Evolutionary conservation across 2,329 filamentous ascomycete species (phyloP).

Genomic region (Chaetomium strumarium): DNA sequence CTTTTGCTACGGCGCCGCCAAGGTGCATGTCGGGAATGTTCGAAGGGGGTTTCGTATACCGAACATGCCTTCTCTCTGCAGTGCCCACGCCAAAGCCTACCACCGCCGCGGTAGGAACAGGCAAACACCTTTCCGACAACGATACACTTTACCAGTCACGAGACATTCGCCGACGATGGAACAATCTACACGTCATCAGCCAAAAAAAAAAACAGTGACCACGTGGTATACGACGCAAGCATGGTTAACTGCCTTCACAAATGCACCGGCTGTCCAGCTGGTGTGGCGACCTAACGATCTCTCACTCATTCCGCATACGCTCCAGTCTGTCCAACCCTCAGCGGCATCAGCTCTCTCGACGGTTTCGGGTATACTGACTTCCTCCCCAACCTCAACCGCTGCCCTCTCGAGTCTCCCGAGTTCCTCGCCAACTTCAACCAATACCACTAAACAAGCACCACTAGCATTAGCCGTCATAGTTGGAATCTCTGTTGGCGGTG

Average conservation of each 20-base stretch:
- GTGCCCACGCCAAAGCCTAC: too few relatives aligned
- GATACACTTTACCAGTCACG: neutral
- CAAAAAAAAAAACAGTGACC: neutral
- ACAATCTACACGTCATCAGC: neutral
- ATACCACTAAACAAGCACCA: neutral
- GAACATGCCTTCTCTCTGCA: neutral
- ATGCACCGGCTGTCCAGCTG: neutral
- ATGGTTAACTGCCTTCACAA: neutral
- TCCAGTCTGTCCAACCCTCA: neutral
- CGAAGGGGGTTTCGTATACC: neutral
- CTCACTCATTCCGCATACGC: neutral
- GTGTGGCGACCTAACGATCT: conserved; percentile 1
- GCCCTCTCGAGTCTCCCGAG: neutral
- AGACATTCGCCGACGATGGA: neutral
- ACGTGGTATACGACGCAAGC: neutral
- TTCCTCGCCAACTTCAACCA: too few relatives aligned
- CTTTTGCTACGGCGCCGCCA: neutral
- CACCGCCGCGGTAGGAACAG: neutral
- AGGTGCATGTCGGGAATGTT: neutral
- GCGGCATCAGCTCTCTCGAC: neutral
- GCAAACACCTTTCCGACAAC: neutral
- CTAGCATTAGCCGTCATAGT: neutral
- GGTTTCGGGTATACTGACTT: neutral
- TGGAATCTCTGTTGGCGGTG: neutral
- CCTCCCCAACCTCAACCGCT: too few relatives aligned